A percentile compares a stretch with the other conserved stretches of the same genome.
Conservation (phyloP, 2,329 filamentous ascomycete genomes). For the Penicillium palitans region DNA sequence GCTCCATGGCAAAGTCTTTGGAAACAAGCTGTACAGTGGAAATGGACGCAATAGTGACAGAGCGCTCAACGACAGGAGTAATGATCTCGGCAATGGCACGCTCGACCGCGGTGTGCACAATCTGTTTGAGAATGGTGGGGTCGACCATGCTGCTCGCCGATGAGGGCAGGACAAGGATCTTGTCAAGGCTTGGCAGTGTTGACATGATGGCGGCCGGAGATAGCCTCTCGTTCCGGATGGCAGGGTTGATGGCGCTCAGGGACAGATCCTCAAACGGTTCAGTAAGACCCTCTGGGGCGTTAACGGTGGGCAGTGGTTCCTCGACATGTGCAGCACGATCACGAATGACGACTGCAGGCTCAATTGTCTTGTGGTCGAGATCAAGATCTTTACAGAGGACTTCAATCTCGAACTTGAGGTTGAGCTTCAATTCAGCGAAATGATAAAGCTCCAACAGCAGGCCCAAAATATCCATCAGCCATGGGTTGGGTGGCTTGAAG, state of each 20-base stretch:
- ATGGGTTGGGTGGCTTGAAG: constrained; percentile 93
- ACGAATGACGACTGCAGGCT: constrained; percentile 82
- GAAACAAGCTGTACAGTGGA: constrained; percentile 92
- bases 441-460: constrained; percentile 92
- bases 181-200: constrained; percentile 79
- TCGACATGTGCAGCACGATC: constrained; percentile 68
- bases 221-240: constrained; percentile 69
- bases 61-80: constrained; percentile 93
- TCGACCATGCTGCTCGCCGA: constrained; percentile 75
- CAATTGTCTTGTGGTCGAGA: constrained; percentile 88
- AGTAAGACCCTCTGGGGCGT: constrained; percentile 69
- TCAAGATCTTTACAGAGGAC: constrained; percentile 90
- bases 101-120: constrained; percentile 82
- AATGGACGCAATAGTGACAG: constrained; percentile 95
- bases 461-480: constrained; percentile 94
- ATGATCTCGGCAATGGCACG: constrained; percentile 95
- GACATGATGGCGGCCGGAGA: constrained; percentile 76
- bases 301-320: constrained; percentile 54
- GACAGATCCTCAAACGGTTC: constrained; percentile 81
- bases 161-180: constrained; percentile 75
- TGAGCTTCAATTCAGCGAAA: constrained; percentile 88
- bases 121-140: constrained; percentile 64
- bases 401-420: constrained; percentile 98
- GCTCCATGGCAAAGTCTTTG: constrained; percentile 94
- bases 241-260: constrained; percentile 69